phyloP scores from a whole-genome alignment of 192 early-diverging fungal genomes.

The Coemansia sp. region DNA sequence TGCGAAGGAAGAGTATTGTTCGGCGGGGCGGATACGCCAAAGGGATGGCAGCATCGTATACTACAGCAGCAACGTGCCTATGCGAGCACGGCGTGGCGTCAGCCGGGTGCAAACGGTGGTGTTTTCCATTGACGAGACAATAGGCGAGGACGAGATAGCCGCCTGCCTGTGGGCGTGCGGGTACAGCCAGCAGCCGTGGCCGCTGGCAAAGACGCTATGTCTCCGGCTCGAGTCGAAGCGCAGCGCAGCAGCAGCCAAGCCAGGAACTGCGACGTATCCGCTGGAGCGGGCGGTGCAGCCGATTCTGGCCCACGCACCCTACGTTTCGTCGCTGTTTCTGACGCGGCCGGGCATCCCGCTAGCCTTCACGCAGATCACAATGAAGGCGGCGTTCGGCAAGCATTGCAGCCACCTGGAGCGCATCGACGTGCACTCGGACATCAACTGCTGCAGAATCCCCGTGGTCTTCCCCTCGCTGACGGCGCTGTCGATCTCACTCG shows the following conservation, averaged over 20 bases:
- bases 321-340: constrained; percentile 21
- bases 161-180: constrained; percentile 13
- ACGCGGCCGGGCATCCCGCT: constrained; percentile 5
- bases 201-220: constrained; percentile 17
- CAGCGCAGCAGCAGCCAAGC: background rate
- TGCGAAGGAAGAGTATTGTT: background rate
- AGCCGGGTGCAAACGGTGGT: constrained; percentile 28
- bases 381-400: constrained; percentile 18
- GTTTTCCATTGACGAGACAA: constrained; percentile 16
- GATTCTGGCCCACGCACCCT: constrained; percentile 25
- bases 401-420: constrained; percentile 14
- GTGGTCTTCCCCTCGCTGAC: constrained; percentile 18
- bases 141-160: constrained; percentile 15
- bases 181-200: constrained; percentile 18
- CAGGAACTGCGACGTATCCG: background rate
- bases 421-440: constrained; percentile 29
- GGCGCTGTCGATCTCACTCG: constrained; percentile 23
- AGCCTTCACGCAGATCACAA: constrained; percentile 8
- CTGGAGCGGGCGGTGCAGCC: constrained; percentile 15
- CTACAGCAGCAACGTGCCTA: constrained; percentile 25
- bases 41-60: constrained; percentile 17
- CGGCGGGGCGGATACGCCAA: constrained; percentile 15
- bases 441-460: constrained; percentile 23
- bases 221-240: constrained; percentile 24
- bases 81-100: constrained; percentile 10